A percentile compares a stretch with the other conserved stretches of the same genome.
Evolutionary conservation across 495 filamentous ascomycete genomes (phyloP).

Genomic region (Apiosordaria backusii): DNA sequence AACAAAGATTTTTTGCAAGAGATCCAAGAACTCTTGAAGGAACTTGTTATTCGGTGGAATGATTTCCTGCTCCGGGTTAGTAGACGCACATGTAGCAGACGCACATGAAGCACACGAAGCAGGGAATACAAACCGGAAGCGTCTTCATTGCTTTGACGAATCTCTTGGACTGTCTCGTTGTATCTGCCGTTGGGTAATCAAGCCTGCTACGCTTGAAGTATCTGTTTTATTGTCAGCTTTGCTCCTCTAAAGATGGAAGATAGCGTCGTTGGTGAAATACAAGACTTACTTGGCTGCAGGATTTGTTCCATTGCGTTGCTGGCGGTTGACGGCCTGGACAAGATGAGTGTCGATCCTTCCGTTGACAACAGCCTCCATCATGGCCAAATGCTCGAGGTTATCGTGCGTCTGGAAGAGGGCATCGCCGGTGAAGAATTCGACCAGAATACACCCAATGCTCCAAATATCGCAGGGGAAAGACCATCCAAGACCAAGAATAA

Average conservation of each 20-base stretch:
- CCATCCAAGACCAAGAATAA: slow-evolving; percentile 95
- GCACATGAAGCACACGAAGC: neutral
- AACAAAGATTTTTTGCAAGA: slow-evolving; percentile 86
- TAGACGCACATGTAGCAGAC: too few relatives aligned
- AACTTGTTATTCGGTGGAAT: slow-evolving; percentile 77
- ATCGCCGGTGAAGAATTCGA: slow-evolving; percentile 99
- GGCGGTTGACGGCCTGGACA: slow-evolving; percentile 68
- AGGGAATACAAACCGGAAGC: slow-evolving; percentile 62
- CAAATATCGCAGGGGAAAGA: slow-evolving; percentile 97
- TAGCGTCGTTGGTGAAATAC: neutral
- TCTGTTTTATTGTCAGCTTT: slow-evolving; percentile 45
- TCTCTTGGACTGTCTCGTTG: slow-evolving; percentile 80
- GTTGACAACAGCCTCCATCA: slow-evolving; percentile 94
- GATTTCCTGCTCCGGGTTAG: slow-evolving; percentile 65
- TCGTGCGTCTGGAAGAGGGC: slow-evolving; percentile 97
- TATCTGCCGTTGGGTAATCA: slow-evolving; percentile 85
- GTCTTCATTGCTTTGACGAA: slow-evolving; percentile 96
- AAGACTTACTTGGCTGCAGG: slow-evolving; percentile 73
- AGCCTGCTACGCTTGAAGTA: slow-evolving; percentile 82
- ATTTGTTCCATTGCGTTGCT: slow-evolving; percentile 64
- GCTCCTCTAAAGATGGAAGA: neutral
- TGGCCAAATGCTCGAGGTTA: slow-evolving; percentile 96
- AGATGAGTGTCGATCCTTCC: slow-evolving; percentile 69
- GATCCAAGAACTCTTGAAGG: slow-evolving; percentile 79
- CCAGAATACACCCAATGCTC: slow-evolving; percentile 98